phyloP scores from a whole-genome alignment of 2,329 filamentous ascomycete genomes.

The Rhynchosporium secalis region DNA sequence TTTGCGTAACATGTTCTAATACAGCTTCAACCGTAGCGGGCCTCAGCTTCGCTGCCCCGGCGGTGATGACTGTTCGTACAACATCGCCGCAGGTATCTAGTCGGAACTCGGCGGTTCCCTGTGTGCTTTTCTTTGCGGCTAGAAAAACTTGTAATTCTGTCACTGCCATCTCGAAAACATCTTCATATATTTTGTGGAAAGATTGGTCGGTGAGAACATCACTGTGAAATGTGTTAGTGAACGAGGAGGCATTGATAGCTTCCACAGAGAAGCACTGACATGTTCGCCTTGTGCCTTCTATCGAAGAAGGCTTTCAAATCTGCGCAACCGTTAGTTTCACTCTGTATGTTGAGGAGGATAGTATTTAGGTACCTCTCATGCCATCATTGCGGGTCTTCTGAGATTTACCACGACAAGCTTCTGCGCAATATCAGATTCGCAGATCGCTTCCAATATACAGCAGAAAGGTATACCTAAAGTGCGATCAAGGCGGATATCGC shows the following conservation, averaged over 20 bases:
- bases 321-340: constrained; percentile 19
- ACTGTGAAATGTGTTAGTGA: constrained; percentile 28
- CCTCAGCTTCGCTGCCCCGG: constrained; percentile 67
- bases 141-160: constrained; percentile 67
- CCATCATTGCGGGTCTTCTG: constrained; percentile 19
- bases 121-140: constrained; percentile 52
- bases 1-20: constrained; percentile 78
- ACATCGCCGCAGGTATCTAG: constrained; percentile 70
- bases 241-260: no score
- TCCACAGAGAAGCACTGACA: constrained; percentile 28
- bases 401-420: constrained; percentile 1
- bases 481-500: constrained; percentile 22
- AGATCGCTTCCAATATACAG: background rate
- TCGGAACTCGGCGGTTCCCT: constrained; percentile 52
- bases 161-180: constrained; percentile 68
- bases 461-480: constrained; percentile 19
- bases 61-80: constrained; percentile 69
- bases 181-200: constrained; percentile 81
- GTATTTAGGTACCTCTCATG: constrained; percentile 22
- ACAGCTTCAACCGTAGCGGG: constrained; percentile 77
- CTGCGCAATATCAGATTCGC: background rate
- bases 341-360: background rate
- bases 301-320: constrained; percentile 38
- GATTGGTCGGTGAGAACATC: constrained; percentile 66
- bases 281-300: constrained; percentile 31